phyloP scores from a whole-genome alignment of 176 grass and related monocot genomes.

The Lolium multiflorum region DNA sequence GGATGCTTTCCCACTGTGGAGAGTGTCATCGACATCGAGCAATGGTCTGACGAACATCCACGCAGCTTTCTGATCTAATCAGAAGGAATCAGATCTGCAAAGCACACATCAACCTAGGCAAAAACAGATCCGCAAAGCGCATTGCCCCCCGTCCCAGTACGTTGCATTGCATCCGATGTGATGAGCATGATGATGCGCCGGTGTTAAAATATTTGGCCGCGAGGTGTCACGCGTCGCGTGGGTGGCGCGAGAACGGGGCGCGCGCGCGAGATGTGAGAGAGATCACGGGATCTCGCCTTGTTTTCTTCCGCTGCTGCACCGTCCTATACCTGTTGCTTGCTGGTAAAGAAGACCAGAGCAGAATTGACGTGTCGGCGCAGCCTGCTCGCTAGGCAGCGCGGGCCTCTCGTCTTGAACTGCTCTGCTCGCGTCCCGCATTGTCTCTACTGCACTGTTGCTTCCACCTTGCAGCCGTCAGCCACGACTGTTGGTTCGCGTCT shows the following conservation, averaged over 20 bases:
- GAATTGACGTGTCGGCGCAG: slow-evolving; percentile 24
- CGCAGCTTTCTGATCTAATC: slow-evolving; percentile 21
- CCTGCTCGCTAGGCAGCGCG: background rate
- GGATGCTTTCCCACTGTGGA: slow-evolving; percentile 11
- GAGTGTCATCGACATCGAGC: background rate
- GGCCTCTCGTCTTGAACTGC: no score
- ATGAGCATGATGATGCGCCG: background rate
- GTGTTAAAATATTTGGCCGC: background rate
- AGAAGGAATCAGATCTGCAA: slow-evolving; percentile 32
- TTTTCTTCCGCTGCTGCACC: background rate
- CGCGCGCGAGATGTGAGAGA: background rate
- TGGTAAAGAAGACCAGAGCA: background rate
- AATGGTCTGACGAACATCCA: slow-evolving; percentile 8
- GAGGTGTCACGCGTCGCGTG: background rate
- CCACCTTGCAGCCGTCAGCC: background rate
- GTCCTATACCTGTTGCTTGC: background rate
- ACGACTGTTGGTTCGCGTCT: slow-evolving; percentile 3
- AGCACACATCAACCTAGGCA: slow-evolving; percentile 21
- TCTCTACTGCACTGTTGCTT: background rate
- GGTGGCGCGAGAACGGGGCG: background rate
- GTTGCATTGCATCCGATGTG: background rate
- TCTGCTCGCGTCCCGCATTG: no score
- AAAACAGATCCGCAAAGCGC: slow-evolving; percentile 23
- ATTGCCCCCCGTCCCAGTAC: background rate
- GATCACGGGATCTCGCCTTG: slow-evolving; percentile 30